Base-by-base conservation (phyloP, 225 moss, liverwort and hornwort genomes). In the Sphagnum tenellum region DNA sequence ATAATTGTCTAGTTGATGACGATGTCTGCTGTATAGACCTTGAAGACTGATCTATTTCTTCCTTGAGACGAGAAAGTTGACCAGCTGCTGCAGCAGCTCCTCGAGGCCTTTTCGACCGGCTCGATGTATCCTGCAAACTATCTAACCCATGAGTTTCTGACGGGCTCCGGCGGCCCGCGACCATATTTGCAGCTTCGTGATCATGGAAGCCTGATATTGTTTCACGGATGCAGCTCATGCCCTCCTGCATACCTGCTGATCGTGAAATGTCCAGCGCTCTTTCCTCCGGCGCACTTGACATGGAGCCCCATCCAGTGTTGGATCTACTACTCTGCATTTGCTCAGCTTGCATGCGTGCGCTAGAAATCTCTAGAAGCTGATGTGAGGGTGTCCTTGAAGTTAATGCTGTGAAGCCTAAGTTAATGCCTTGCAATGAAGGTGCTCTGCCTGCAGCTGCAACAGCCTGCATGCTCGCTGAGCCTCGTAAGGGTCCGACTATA, bases 141-240 rank as follows among this genome's bases (percentile, higher is more conserved):
- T 75, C 84, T 48, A 69, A 90, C 72, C 67, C 85, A 72, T 29
- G 29, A 29, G 9, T 67, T 72, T 76, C 89, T 71, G 85, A 89
- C 59, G 79, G 85, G 45, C 82, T 29, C 29, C 29, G 29, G 29
- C 29, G 29, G 29, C 29, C 81, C 76, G 50, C 78, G 10, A 85
- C 90, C 50, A 90, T 56, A 13, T 79, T 77, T 29, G 29, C 29
- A 62, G 79, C 80, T 9, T 93, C 90, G 81, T 90, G 93, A 60
- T 93, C 93, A 85, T 89, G 98, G 74, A 86, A 93, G 12, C 85
- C 76, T 3, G 79, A 74, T 89, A 93, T 98, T 61, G 87, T 88
- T 67, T 98, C 98, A 70, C 90, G 98, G 29, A 29, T 29, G 83
- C 29, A 29, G 29, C 89, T 89, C 64, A 80, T 82, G 61, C 72